phyloP scores from a whole-genome alignment of 805 yeast genomes.

The Wickerhamiella sorbophila region DNA sequence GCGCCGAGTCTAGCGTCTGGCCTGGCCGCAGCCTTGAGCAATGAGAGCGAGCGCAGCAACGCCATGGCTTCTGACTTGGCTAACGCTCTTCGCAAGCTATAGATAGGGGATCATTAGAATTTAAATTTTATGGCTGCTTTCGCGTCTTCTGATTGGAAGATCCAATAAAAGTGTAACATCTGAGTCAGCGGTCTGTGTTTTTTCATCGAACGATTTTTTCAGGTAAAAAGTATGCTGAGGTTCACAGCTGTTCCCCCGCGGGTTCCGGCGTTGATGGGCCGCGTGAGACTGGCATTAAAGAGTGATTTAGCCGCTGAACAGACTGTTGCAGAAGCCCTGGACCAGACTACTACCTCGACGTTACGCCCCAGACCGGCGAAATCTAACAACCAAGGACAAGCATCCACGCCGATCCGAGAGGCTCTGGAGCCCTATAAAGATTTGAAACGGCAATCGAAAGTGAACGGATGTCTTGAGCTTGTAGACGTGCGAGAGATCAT shows the following conservation, averaged over 20 bases:
- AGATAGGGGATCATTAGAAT: not conserved
- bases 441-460: slow-evolving; percentile 5
- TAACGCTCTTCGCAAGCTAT: slow-evolving; percentile 12
- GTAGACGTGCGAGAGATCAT: slow-evolving; percentile 16
- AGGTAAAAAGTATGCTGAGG: slow-evolving; percentile 1
- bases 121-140: too few relatives aligned
- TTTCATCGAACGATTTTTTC: not conserved
- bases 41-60: slow-evolving; percentile 17
- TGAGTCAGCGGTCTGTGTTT: not conserved
- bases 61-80: slow-evolving; percentile 18
- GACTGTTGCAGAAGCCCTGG: not conserved
- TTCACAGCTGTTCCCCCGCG: slow-evolving; percentile 1
- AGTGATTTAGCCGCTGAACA: slow-evolving; percentile 1
- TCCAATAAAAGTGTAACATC: too few relatives aligned
- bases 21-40: slow-evolving; percentile 16
- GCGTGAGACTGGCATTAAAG: slow-evolving; percentile 1
- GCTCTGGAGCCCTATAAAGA: slow-evolving; percentile 2
- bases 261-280: not conserved
- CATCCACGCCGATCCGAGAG: not conserved
- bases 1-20: slow-evolving; percentile 13
- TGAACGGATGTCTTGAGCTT: slow-evolving; percentile 14
- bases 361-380: not conserved
- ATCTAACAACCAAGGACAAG: not conserved
- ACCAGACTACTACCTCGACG: not conserved
- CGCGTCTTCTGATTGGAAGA: too few relatives aligned